Base-by-base conservation (phyloP, 768 basidiomycete genomes). In the Leccinum variicolor region DNA sequence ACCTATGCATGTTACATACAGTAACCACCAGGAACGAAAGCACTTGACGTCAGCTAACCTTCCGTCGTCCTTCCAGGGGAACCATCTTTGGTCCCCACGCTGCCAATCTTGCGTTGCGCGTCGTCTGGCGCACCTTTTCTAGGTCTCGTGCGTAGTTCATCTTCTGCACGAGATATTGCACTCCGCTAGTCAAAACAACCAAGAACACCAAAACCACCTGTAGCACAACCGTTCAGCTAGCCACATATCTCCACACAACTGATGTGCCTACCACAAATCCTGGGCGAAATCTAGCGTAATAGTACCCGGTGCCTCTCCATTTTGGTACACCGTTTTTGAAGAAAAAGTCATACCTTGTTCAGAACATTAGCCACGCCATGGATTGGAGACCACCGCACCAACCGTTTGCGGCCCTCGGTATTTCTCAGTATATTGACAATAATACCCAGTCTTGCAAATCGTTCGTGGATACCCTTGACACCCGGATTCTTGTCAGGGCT, bases 401-500 rank as follows among this genome's bases (percentile, higher is more conserved):
- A 92, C 84, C 93, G 80, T 71, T 90, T 82, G 36, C 94, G 83
- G 50, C 85, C 81, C 64, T 90, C 92, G 29, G 78, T 64, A 65
- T 86, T 87, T 62, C 92, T 79, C 66, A 99, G 73, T 65, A 98
- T 96, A 41, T 84, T 82, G 9, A 85, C 77, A 46, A 99, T 84
- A 14, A 95, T 86, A 55, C 95, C 93, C 13, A 98, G 80, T 25
- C 94, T 81, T n/a, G 96, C 86, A 73, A 96, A 99, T 17, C 92
- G 84, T 61, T 96, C 93, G 50, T 94, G 90, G 36, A 88, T 81
- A 50, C 83, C 83, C 71, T 89, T 90, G 50, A 89, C 82, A 56
- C 85, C 83, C 1, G 89, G 92, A 73, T 97, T 98, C 80, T 98
- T 99, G 74, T 98, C 96, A 4, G 96, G 95, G 72, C 95, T 96